These are phyloP conservation scores for Fomes fomentarius DNA, from an alignment of 1,284 basidiomycete genomes.

Conservation along the genomic window DNA sequence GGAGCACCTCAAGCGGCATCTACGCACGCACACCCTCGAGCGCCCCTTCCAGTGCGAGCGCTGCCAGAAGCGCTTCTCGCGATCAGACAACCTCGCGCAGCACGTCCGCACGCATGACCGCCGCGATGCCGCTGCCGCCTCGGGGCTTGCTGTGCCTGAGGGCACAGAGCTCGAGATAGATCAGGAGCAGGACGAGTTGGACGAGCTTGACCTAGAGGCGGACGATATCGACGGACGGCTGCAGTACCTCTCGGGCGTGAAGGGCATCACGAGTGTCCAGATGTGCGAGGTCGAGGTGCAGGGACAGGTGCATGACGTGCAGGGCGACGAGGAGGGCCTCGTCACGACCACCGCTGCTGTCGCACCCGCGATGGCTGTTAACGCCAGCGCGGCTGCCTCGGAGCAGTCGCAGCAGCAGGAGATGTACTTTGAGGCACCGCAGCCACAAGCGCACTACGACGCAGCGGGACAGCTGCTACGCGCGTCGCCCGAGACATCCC, in stretches of 20 bases:
- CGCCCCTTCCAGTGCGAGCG: conserved; percentile 75
- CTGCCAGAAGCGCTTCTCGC: conserved; percentile 81
- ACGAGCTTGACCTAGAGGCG: conserved; percentile 33
- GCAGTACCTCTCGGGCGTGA: conserved; percentile 32
- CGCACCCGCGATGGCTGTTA: conserved; percentile 9
- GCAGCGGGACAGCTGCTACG: conserved; percentile 15
- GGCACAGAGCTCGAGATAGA: conserved; percentile 28
- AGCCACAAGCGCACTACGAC: conserved; percentile 10
- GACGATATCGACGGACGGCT: conserved; percentile 29
- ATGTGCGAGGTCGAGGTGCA: conserved; percentile 64
- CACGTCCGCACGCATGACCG: conserved; percentile 79
- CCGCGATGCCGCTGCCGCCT: conserved; percentile 31
- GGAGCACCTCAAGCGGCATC: conserved; percentile 87
- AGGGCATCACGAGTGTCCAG: conserved; percentile 43
- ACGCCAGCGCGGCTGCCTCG: conserved; percentile 3
- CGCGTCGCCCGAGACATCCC: conserved; percentile 24
- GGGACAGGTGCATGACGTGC: conserved; percentile 58
- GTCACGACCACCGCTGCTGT: conserved; percentile 33
- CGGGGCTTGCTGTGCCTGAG: conserved; percentile 25
- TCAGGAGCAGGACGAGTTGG: conserved; percentile 31
- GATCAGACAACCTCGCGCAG: conserved; percentile 85
- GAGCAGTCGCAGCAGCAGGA: conserved; percentile 21
- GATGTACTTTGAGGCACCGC: conserved; percentile 16
- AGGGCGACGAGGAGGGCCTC: conserved; percentile 64
- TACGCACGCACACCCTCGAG: conserved; percentile 90